Evolutionary conservation across 306 rosid species (phyloP), one percentile per base, ranked within the genome.

Genomic region (Macrotyloma uniflorum): DNA sequence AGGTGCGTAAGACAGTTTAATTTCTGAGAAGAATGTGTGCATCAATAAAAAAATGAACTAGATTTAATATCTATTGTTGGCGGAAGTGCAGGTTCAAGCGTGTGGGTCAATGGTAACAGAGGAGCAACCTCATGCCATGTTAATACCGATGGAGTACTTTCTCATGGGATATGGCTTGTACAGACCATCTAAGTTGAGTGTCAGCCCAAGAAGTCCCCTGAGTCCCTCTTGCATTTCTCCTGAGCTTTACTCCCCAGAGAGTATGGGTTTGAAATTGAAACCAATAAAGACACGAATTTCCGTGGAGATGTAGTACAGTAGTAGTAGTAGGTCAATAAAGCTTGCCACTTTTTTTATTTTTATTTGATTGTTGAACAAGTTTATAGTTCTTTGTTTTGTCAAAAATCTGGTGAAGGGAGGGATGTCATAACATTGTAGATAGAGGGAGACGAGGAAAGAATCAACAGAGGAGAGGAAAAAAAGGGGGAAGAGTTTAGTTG

Each of bases 101-200:
- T 93, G 98, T n/a, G 97, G 98, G 67, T 89, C 98, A 14, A 84
- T 93, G 95, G 95, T 93, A 75, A 93, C 98, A 51, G 98, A 91
- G 83, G 98, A 93, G 87, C 98, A 93, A 80, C 98, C 98, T 45
- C 95, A 91, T 67, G 95, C 98, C 9, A 93, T 93, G 98, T 72
- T 88, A 88, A 90, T 90, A 83, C 98, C 98, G 35, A 49, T 93
- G 86, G 97, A 93, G 83, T 93, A 91, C 79, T 93, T 93, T 82
- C 87, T 91, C 70, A 93, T 87, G 95, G 98, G 97, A 50, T 93
- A 87, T 78, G 97, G 97, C 84, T 80, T 91, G 70, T 88, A 86
- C 77, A 82, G 87, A 73, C 92, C 91, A 62, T 84, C 97, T 47
- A 85, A 91, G 78, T 51, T 43, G 33, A 89, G 87, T 81, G 90